A percentile compares a stretch with the other conserved stretches of the same genome.
These are phyloP conservation scores for Pleurotus cornucopiae DNA, from an alignment of 768 basidiomycete species.

Conservation along the genomic window DNA sequence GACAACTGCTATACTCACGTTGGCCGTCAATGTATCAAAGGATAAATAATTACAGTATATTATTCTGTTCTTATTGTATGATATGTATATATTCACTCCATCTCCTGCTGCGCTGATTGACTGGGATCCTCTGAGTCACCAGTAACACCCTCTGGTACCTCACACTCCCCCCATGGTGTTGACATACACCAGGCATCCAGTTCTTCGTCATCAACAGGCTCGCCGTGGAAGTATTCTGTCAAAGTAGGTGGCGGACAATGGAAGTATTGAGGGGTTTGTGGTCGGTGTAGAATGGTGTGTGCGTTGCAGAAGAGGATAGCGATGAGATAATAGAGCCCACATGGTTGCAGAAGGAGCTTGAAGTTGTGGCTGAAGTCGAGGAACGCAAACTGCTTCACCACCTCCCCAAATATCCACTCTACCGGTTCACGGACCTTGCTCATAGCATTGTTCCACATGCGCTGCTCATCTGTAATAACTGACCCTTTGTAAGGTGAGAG, in stretches of 20 bases:
- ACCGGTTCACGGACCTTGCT: constrained; percentile 15
- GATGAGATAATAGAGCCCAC: constrained; percentile 14
- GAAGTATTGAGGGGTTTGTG: constrained; percentile 13
- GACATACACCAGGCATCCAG: too few relatives aligned
- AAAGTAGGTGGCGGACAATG: constrained; percentile 12
- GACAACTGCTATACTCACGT: too few relatives aligned
- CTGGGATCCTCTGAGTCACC: too few relatives aligned
- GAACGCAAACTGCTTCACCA: constrained; percentile 12
- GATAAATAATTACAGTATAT: too few relatives aligned
- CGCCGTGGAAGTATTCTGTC: constrained; percentile 11
- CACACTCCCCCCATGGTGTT: too few relatives aligned
- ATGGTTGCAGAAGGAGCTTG: constrained; percentile 13
- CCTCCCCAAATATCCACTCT: constrained; percentile 15
- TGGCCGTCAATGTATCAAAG: too few relatives aligned
- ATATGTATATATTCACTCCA: too few relatives aligned
- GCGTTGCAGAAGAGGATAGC: constrained; percentile 12
- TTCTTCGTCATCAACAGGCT: constrained; percentile 10
- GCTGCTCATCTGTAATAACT: constrained; percentile 8
- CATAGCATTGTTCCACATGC: constrained; percentile 11
- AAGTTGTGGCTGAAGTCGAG: constrained; percentile 13
- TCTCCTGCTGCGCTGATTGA: too few relatives aligned
- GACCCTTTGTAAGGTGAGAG: constrained; percentile 14
- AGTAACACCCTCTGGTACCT: too few relatives aligned
- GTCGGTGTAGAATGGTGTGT: constrained; percentile 13
- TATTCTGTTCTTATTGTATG: too few relatives aligned